phyloP scores from a whole-genome alignment of 495 filamentous ascomycete genomes.

The Xylaria flabelliformis region DNA sequence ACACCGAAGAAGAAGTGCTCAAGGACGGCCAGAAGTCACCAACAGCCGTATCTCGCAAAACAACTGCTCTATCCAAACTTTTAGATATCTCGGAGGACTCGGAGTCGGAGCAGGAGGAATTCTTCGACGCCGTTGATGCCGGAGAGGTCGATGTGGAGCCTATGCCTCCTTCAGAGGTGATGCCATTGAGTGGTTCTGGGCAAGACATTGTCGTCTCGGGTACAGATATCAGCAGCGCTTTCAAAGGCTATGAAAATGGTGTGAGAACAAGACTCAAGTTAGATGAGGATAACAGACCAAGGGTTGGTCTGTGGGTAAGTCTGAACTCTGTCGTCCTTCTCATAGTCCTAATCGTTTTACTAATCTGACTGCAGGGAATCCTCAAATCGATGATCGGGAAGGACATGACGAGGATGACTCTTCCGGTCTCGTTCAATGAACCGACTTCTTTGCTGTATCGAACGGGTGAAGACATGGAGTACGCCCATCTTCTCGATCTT shows the following conservation, averaged over 20 bases:
- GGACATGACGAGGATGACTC: constrained; percentile 99
- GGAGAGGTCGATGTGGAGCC: constrained; percentile 82
- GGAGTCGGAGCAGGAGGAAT: constrained; percentile 89
- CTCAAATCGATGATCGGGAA: constrained; percentile 99
- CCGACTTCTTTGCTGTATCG: constrained; percentile 96
- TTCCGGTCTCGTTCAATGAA: constrained; percentile 98
- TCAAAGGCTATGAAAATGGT: constrained; percentile 89
- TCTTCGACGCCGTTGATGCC: constrained; percentile 95
- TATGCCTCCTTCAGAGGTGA: constrained; percentile 53
- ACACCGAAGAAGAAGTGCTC: constrained; percentile 37
- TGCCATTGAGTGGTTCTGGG: constrained; percentile 48
- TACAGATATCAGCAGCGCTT: constrained; percentile 73
- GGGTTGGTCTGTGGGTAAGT: constrained; percentile 93
- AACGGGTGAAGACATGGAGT: constrained; percentile 97
- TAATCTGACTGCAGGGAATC: constrained; percentile 67
- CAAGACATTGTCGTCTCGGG: constrained; percentile 54
- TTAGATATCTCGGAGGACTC: constrained; percentile 72
- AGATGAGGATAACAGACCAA: constrained; percentile 91
- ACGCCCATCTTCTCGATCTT: constrained; percentile 88
- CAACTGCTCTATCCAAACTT: constrained; percentile 66
- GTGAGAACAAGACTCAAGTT: constrained; percentile 79
- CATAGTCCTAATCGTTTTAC: neutral
- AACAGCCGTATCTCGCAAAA: constrained; percentile 53
- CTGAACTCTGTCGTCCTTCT: neutral
- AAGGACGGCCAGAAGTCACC: constrained; percentile 52